Percentiles rank a stretch among this genome's conserved stretches.
These are phyloP conservation scores for Astrothelium macrocarpum DNA, from an alignment of 495 filamentous ascomycete species.

Conservation along the genomic window DNA sequence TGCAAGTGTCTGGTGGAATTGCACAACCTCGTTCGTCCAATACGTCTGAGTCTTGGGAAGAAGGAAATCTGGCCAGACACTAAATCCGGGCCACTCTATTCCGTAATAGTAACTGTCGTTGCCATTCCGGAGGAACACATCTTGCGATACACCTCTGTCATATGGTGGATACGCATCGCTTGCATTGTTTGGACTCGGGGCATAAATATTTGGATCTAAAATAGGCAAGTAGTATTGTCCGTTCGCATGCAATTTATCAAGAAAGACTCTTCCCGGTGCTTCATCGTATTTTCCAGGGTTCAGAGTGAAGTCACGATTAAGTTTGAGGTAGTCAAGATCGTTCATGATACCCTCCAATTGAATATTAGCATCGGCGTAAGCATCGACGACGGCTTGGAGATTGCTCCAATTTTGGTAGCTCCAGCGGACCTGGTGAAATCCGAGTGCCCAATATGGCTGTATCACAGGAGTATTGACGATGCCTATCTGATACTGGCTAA, in stretches of 20 bases:
- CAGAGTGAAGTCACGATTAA: conserved; percentile 17
- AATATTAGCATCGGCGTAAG: conserved; percentile 16
- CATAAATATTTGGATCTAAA: conserved; percentile 19
- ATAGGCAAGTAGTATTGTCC: conserved; percentile 20
- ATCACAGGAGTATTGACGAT: conserved; percentile 14
- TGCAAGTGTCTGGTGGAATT: conserved; percentile 11
- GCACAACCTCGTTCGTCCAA: conserved; percentile 17
- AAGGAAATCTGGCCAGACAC: conserved; percentile 15
- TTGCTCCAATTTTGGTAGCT: conserved; percentile 16
- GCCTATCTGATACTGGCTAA: conserved; percentile 16
- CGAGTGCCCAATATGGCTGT: conserved; percentile 17
- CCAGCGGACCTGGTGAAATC: conserved; percentile 16
- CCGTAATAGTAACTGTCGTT: conserved; percentile 18
- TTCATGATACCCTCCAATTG: conserved; percentile 18
- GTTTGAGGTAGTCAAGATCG: conserved; percentile 20
- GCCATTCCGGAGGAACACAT: conserved; percentile 16
- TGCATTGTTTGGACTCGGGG: conserved; percentile 14
- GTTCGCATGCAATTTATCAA: conserved; percentile 15
- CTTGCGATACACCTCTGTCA: conserved; percentile 10
- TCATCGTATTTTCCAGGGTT: conserved; percentile 13
- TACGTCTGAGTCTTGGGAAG: conserved; percentile 10
- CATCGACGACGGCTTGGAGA: conserved; percentile 18
- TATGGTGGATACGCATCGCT: conserved; percentile 17
- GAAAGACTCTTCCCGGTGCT: conserved; percentile 14
- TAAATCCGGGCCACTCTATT: conserved; percentile 20